Percentiles rank a stretch among this genome's conserved stretches.
Evolutionary conservation across 2,329 filamentous ascomycete genomes (phyloP).

Genomic region (Alternaria sp.): DNA sequence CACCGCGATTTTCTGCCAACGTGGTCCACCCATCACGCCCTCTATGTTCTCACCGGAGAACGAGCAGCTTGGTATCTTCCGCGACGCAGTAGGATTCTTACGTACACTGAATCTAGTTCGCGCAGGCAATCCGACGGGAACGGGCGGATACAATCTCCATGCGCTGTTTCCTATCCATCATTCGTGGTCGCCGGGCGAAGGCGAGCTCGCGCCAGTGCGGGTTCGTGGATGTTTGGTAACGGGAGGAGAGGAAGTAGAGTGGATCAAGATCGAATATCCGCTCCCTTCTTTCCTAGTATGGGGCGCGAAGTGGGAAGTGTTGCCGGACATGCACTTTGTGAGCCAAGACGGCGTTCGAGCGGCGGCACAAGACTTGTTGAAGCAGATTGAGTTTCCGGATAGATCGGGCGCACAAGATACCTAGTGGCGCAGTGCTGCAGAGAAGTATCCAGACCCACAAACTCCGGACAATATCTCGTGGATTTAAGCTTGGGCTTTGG

Average conservation of each 20-base stretch:
- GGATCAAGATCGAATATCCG: not conserved
- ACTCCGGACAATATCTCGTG: not conserved
- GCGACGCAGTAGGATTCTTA: not conserved
- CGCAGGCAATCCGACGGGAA: not conserved
- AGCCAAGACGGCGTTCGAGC: not conserved
- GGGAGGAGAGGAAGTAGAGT: not conserved
- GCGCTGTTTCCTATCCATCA: not conserved
- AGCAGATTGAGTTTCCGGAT: not conserved
- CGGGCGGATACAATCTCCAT: not conserved
- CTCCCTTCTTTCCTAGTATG: slow-evolving; percentile 11
- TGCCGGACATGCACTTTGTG: slow-evolving; percentile 14
- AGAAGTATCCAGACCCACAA: not conserved
- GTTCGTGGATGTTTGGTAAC: not conserved
- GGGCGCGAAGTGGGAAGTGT: not conserved
- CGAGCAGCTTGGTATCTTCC: not conserved
- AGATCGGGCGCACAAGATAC: not conserved
- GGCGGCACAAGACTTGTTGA: not conserved
- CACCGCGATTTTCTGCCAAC: slow-evolving; percentile 1
- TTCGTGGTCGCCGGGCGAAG: not conserved
- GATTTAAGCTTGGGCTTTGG: not conserved
- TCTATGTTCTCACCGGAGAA: not conserved
- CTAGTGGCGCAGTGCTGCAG: not conserved
- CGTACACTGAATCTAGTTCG: not conserved
- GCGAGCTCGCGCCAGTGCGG: not conserved
- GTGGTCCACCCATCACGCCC: not conserved